Percentiles rank a stretch among this genome's conserved stretches.
phyloP scores from a whole-genome alignment of 768 basidiomycete species.

The Candolleomyces aberdarensis region DNA sequence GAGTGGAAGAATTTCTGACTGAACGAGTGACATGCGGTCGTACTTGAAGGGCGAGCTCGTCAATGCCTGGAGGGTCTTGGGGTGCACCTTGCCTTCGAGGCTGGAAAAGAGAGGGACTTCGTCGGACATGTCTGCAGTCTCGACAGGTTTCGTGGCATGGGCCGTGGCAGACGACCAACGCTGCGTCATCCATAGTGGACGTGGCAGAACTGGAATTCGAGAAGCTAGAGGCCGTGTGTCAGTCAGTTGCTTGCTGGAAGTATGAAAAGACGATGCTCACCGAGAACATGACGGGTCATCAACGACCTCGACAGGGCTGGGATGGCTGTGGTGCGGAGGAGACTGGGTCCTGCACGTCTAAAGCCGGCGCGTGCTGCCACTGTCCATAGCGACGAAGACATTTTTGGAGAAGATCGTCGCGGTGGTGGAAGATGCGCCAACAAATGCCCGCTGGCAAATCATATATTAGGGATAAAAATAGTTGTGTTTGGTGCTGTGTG shows the following conservation, averaged over 20 bases:
- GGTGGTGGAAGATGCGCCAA: background rate
- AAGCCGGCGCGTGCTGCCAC: constrained; percentile 1
- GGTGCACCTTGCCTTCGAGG: constrained; percentile 36
- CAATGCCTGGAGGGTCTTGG: constrained; percentile 54
- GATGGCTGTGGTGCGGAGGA: background rate
- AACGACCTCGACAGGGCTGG: too few relatives aligned
- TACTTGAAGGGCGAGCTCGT: constrained; percentile 63
- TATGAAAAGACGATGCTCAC: too few relatives aligned
- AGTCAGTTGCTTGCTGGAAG: too few relatives aligned
- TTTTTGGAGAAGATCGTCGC: background rate
- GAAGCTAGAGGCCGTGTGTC: too few relatives aligned
- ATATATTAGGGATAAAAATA: background rate
- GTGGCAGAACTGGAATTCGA: too few relatives aligned
- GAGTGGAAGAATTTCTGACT: constrained; percentile 71
- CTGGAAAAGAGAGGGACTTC: constrained; percentile 26
- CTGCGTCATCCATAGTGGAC: too few relatives aligned
- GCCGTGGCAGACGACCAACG: background rate
- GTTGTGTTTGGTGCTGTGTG: background rate
- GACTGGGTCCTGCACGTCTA: background rate
- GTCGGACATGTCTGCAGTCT: background rate
- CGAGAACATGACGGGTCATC: too few relatives aligned
- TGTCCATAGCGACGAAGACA: constrained; percentile 1
- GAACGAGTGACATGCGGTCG: constrained; percentile 75
- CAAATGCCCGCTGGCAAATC: background rate
- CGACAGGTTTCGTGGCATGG: background rate